Evolutionary conservation across 1,139 yeast genomes (phyloP).

Genomic region (Eremothecium sinecaudum): DNA sequence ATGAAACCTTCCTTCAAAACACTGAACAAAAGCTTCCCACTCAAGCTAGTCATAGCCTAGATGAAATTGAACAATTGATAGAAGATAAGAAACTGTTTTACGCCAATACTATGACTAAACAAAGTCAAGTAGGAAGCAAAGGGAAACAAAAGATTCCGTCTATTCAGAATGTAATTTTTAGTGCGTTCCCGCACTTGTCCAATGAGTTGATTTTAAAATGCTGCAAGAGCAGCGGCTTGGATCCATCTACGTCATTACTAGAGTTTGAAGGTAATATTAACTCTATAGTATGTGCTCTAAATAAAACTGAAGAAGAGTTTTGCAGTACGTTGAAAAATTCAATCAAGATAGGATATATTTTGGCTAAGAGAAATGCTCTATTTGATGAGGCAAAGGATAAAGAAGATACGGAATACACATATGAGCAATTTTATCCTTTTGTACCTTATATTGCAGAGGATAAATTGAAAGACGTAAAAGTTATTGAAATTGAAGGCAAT

Average conservation of each 20-base stretch:
- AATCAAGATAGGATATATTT: slow-evolving; percentile 46
- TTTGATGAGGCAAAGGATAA: slow-evolving; percentile 34
- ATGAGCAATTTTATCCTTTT: slow-evolving; percentile 84
- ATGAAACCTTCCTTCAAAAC: slow-evolving; percentile 38
- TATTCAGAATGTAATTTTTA: slow-evolving; percentile 61
- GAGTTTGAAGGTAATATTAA: slow-evolving; percentile 28
- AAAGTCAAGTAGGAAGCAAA: slow-evolving; percentile 25
- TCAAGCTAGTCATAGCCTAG: slow-evolving; percentile 27
- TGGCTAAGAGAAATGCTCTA: slow-evolving; percentile 51
- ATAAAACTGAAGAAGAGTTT: slow-evolving; percentile 39
- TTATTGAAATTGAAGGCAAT: slow-evolving; percentile 39
- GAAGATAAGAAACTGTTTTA: slow-evolving; percentile 33
- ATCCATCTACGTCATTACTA: slow-evolving; percentile 36
- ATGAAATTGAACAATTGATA: slow-evolving; percentile 44
- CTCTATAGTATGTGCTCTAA: slow-evolving; percentile 38
- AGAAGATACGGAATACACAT: slow-evolving; percentile 42
- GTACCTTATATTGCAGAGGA: slow-evolving; percentile 43
- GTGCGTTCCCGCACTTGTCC: slow-evolving; percentile 64
- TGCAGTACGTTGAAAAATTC: slow-evolving; percentile 23
- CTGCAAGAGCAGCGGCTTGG: slow-evolving; percentile 40
- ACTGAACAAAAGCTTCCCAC: slow-evolving; percentile 11
- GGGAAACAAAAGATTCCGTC: slow-evolving; percentile 40
- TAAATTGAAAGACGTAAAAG: slow-evolving; percentile 26
- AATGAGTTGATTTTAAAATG: slow-evolving; percentile 64
- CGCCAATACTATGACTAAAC: slow-evolving; percentile 12